phyloP scores from a whole-genome alignment of 768 basidiomycete species.

The Lactarius akahatsu region DNA sequence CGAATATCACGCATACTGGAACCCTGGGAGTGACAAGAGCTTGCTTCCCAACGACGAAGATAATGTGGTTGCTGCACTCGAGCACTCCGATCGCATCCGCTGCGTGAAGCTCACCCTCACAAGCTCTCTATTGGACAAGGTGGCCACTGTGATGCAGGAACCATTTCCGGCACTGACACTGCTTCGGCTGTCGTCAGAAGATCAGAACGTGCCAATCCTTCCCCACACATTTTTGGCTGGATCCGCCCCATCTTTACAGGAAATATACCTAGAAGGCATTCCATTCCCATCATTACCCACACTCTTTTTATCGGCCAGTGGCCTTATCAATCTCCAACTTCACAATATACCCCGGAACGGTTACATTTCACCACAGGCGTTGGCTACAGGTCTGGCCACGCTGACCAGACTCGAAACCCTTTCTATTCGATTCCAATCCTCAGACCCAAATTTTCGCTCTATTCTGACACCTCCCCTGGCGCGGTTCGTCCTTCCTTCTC shows the following conservation, averaged over 20 bases:
- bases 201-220: neutral
- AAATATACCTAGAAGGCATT: neutral
- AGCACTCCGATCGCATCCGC: neutral
- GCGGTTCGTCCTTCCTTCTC: neutral
- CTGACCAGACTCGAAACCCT: neutral
- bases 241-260: neutral
- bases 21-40: neutral
- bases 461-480: neutral
- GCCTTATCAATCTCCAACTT: neutral
- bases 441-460: neutral
- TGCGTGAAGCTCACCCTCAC: neutral
- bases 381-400: neutral
- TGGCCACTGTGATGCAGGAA: neutral
- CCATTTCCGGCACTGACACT: neutral
- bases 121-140: neutral
- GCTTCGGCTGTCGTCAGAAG: neutral
- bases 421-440: neutral
- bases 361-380: neutral
- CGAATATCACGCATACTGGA: neutral
- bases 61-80: neutral
- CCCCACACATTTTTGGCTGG: neutral
- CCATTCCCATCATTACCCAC: neutral
- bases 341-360: neutral
- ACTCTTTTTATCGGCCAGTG: neutral
- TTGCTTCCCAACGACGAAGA: neutral